A percentile compares a stretch with the other conserved stretches of the same genome.
Evolutionary conservation across 768 basidiomycete genomes (phyloP).

Genomic region (Scleroderma bovista): DNA sequence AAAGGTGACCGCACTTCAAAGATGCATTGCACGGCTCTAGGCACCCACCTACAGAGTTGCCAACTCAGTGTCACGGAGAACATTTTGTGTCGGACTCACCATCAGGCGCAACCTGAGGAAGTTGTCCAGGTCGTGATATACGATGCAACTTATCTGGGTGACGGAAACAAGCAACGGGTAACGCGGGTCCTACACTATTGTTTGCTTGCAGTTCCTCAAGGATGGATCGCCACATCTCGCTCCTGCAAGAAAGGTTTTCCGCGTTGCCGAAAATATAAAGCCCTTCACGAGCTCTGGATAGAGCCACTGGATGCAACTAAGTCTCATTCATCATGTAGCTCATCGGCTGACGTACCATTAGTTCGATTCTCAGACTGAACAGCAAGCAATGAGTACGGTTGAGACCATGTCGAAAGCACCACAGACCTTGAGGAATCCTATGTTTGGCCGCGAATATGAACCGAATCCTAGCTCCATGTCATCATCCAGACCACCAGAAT

Average conservation of each 20-base stretch:
- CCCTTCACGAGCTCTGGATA: slow-evolving; percentile 71
- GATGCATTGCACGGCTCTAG: slow-evolving; percentile 47
- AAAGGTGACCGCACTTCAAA: slow-evolving; percentile 59
- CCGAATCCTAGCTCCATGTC: slow-evolving; percentile 17
- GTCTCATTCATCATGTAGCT: neutral
- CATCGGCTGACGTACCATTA: slow-evolving; percentile 35
- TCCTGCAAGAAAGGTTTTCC: slow-evolving; percentile 42
- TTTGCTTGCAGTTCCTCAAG: slow-evolving; percentile 49
- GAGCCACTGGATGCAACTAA: slow-evolving; percentile 41
- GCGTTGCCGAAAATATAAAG: slow-evolving; percentile 72
- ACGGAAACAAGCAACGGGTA: slow-evolving; percentile 54
- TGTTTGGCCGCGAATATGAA: slow-evolving; percentile 30
- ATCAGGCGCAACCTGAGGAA: slow-evolving; percentile 49
- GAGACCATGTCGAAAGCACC: neutral
- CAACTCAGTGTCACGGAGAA: neutral
- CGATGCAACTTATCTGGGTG: slow-evolving; percentile 42
- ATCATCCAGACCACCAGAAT: slow-evolving; percentile 47
- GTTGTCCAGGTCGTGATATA: slow-evolving; percentile 46
- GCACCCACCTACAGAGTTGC: slow-evolving; percentile 47
- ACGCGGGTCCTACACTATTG: slow-evolving; percentile 42
- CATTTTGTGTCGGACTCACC: slow-evolving; percentile 31
- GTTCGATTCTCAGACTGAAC: slow-evolving; percentile 49
- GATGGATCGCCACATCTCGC: slow-evolving; percentile 53
- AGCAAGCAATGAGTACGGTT: neutral
- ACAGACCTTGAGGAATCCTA: slow-evolving; percentile 69